These are phyloP conservation scores for Penicillium sp. DNA, from an alignment of 2,329 filamentous ascomycete genomes.

Conservation along the genomic window DNA sequence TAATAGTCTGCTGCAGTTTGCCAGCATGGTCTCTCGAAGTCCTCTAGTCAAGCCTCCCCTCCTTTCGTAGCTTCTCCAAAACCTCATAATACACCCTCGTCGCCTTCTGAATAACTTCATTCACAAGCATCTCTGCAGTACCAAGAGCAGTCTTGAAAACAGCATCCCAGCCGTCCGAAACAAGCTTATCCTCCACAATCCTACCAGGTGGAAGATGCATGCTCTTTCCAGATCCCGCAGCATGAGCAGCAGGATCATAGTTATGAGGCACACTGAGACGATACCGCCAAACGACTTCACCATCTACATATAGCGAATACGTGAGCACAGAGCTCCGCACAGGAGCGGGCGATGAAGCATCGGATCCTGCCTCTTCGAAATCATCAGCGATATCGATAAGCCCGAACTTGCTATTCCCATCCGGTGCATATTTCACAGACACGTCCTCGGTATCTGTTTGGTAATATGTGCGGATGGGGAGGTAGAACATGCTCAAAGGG, in stretches of 20 bases:
- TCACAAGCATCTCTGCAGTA: constrained; percentile 18
- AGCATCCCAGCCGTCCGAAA: constrained; percentile 21
- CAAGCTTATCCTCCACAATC: constrained; percentile 31
- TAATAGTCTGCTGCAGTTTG: no score
- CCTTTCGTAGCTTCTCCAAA: constrained; percentile 14
- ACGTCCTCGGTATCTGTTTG: constrained; percentile 82
- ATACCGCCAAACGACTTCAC: constrained; percentile 70
- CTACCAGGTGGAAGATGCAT: constrained; percentile 30
- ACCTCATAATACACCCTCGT: constrained; percentile 16
- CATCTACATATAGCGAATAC: constrained; percentile 81
- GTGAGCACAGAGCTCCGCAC: constrained; percentile 62
- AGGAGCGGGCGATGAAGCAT: constrained; percentile 7
- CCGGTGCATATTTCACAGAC: constrained; percentile 75
- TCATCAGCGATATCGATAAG: constrained; percentile 73
- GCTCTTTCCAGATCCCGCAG: constrained; percentile 2
- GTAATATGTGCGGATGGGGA: constrained; percentile 77
- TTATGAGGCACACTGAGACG: constrained; percentile 37
- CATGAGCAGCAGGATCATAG: constrained; percentile 6
- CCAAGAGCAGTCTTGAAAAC: constrained; percentile 20
- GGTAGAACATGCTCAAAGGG: constrained; percentile 90
- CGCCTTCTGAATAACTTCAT: constrained; percentile 3
- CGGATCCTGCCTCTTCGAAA: constrained; percentile 39
- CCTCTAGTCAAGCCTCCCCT: constrained; percentile 19
- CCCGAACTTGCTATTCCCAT: constrained; percentile 87
- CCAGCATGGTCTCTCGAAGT: background rate